Base-by-base conservation (phyloP, 805 yeast genomes). In the Candida methanosorbosa region DNA sequence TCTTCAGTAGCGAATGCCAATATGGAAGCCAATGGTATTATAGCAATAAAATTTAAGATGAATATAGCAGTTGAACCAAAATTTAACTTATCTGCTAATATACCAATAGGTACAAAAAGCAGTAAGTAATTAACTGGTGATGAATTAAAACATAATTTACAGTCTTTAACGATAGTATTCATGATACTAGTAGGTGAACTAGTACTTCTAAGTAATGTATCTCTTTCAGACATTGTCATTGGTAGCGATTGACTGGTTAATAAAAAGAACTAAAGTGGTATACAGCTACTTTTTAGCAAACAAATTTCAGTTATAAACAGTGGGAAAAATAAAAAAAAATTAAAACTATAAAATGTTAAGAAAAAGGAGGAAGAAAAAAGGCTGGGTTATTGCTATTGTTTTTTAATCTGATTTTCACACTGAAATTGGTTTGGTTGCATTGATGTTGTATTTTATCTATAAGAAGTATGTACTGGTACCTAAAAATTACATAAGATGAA, bases 1-100 rank as follows among this genome's bases (percentile, higher is more conserved):
- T 87, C 94, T 57, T 92, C 98, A 4, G 98, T 92, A 27, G 96
- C 94, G 61, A 69, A 86, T 0, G 96, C 94, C 38, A 92, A 66
- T 17, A 90, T 68, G 2, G 94, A 81, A 6, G 98, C 97, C 49
- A 92, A 66, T 13, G 97, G 97, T 29, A 92, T 76, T 47, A 90
- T 90, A 24, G 95, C 95, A 35, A 83, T 53, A 63, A 90, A 92
- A 56, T 90, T 90, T 46, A 86, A 60, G 53, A 72, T 53, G 52
- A 90, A 90, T 2, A 78, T 63, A 47, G 52, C 64, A 44, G 66
- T 63, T 34, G 80, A 62, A 5, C 75, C 61, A 65, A 78, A 69
- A 14, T 62, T 68, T 13, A 78, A 49, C 31, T 53, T 54, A 4
- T 88, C 95, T 23, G 88, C 78, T n/a, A 75, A 29, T 12, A 88